Base-by-base conservation (phyloP, 2,329 filamentous ascomycete genomes). In the Clonostachys chloroleuca region DNA sequence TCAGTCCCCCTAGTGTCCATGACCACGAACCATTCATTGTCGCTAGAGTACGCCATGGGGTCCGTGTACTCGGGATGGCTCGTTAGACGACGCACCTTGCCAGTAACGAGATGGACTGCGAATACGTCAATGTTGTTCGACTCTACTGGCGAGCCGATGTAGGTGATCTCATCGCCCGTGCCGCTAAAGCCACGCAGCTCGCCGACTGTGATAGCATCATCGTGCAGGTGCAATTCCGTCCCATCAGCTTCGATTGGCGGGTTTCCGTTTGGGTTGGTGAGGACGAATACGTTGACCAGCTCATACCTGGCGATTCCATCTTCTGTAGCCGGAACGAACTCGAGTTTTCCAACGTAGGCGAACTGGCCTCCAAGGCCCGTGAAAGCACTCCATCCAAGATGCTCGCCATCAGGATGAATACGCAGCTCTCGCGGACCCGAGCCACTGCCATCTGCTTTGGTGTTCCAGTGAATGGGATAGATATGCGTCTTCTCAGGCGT, bases 161-260 rank as follows among this genome's bases (percentile, higher is more conserved):
- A 74, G 1, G 60, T 63, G 14, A 72, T 57, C 49, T 74, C 69
- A 8, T 60, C 56, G 1, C 71, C 69, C 4, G 55, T 59, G 7
- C 70, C 70, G 10, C 51, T 69, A 51, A 74, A 75, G 8, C 71
- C 70, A 12, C 72, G 67, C 2, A 74, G 57, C 55, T 76, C 71
- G 6, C 71, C 72, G 0, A 73, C 60, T 4, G 50, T 53, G 44
- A 72, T 61, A 10, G 61, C 61, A 9, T 59, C 51, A 2, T 49
- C 40, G 34, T 67, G 61, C 36, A 68, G 39, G 4, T 47, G 17
- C 13, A 72, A 43, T n/a, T 64, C 42, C 6, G 51, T 48, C 8
- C 60, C 63, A 2, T 57, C 47, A 5, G 47, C 47, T 6, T 47
- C 53, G 41, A 67, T 51, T 1, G 59, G 53, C 2, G 53, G 41